Evolutionary conservation across 2,329 filamentous ascomycete species (phyloP), one percentile per base, ranked within the genome.

Genomic region (Fusarium nematophilum): DNA sequence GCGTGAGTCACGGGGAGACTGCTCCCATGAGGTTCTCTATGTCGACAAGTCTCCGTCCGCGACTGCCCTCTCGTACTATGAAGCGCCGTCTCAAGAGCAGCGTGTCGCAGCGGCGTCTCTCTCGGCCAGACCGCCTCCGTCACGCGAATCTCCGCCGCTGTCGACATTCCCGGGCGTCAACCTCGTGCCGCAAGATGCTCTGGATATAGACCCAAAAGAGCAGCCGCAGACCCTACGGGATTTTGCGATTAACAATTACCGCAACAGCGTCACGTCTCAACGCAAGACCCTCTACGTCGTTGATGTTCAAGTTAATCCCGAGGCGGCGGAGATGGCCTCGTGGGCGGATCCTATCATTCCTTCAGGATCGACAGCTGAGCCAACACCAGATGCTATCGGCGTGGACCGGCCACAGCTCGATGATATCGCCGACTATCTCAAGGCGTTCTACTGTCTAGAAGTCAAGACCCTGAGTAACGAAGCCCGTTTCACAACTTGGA

Each of bases 371-470:
- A 13, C 7, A 21, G 11, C 18, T 21, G 21, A n/a, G n/a, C n/a
- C n/a, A n/a, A n/a, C n/a, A n/a, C n/a, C n/a, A n/a, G n/a, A n/a
- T n/a, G n/a, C n/a, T 25, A 26, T 11, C 43, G n/a, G 18, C 14
- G 14, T 23, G 17, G 29, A 15, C 21, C 14, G 34, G 6, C 78
- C 76, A 10, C 55, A 52, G 0, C 37, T 64, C 0, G 63, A 73
- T 9, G 71, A 78, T 26, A 26, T 78, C 1, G 53, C 72, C 14
- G 66, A 68, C 3, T 81, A 81, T 46, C 59, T 81, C 6, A 34
- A 57, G 0, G 76, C 76, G 0, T 82, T 81, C 50, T 90, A 88
- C 57, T 82, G 81, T 0, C 67, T 90, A 21, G 66, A 74, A 0
- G 79, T 88, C 5, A 82, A 81, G 43, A 37, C 70, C 1, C 74